Base-by-base conservation (phyloP, 371 early-diverging fungal genomes). In the Rhizopus delemar region DNA sequence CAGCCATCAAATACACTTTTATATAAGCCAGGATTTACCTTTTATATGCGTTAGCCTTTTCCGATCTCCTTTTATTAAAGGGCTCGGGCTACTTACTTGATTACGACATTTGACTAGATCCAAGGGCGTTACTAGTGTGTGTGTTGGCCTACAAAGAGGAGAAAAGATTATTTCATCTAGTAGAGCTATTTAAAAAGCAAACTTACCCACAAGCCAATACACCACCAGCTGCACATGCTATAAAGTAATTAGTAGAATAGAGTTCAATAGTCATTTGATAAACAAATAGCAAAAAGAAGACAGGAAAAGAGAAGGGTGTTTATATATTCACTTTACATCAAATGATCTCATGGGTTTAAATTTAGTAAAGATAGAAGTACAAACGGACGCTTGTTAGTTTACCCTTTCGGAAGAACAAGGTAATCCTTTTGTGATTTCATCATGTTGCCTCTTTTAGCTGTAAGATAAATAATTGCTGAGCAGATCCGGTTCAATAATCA, bases 41-140 rank as follows among this genome's bases (percentile, higher is more conserved):
- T 51, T 2, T n/a, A 15, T 35, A 16, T 46, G 22, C 11, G 31
- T 53, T 35, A 45, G 35, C 4, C 36, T 12, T 15, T 8, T 6
- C 22, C 11, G 12, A 46, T 33, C 11, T 39, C 31, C 22, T 12
- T 41, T 16, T 22, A 22, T 22, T 22, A 22, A 22, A 22, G 22
- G 15, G 7, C 0, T 16, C n/a, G 3, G 16, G 5, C 33, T 31
- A 35, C 36, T 59, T 62, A 67, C 82, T 74, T 90, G 90, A 60
- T 77, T 74, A 65, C 90, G 83, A 66, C 86, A 86, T 68, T 89
- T 90, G 62, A 88, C 83, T 50, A 89, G 76, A 69, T 90, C 90
- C 43, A 90, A 69, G n/a, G 90, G 87, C 13, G 89, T 88, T 46
- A 89, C 74, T 13, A 78, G 63, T 38, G 81, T 68, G 63, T 89